Evolutionary conservation across 1,284 basidiomycete genomes (phyloP).

Genomic region (Cryptococcus sp.): DNA sequence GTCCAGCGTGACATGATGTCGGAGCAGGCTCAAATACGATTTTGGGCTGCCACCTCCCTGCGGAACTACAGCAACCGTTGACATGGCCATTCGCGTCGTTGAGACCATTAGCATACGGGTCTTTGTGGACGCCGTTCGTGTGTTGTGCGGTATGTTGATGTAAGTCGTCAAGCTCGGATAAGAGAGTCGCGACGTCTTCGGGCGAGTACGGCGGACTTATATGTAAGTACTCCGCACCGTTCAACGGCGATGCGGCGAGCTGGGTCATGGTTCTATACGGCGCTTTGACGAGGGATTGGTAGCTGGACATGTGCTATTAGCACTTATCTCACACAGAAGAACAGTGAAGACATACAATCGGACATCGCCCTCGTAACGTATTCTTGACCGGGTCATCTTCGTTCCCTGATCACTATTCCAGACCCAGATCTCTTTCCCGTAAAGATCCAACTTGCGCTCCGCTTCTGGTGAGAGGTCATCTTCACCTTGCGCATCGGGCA

Average conservation of each 20-base stretch:
- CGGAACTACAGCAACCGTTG: background rate
- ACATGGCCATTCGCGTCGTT: no score
- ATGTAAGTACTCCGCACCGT: conserved; percentile 40
- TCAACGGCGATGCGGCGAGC: conserved; percentile 28
- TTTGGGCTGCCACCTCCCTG: conserved; percentile 32
- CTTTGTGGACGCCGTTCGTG: no score
- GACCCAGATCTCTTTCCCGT: conserved; percentile 44
- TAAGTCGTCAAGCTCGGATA: conserved; percentile 17
- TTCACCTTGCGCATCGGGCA: conserved; percentile 6
- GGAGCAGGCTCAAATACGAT: conserved; percentile 48
- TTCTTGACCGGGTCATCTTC: conserved; percentile 31
- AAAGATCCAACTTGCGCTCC: conserved; percentile 22
- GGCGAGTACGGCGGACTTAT: conserved; percentile 39
- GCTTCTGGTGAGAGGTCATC: conserved; percentile 26
- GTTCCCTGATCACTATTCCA: conserved; percentile 29
- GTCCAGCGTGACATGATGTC: conserved; percentile 33
- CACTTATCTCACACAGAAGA: background rate
- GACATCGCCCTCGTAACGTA: conserved; percentile 39
- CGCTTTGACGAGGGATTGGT: conserved; percentile 32
- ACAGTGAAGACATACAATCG: conserved; percentile 32
- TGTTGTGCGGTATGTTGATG: no score
- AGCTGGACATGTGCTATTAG: conserved; percentile 22
- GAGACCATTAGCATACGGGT: no score
- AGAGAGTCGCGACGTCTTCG: conserved; percentile 26
- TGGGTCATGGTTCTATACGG: conserved; percentile 25